Evolutionary conservation across 2,329 filamentous ascomycete genomes (phyloP).

Genomic region (Emmonsiellopsis sp.): DNA sequence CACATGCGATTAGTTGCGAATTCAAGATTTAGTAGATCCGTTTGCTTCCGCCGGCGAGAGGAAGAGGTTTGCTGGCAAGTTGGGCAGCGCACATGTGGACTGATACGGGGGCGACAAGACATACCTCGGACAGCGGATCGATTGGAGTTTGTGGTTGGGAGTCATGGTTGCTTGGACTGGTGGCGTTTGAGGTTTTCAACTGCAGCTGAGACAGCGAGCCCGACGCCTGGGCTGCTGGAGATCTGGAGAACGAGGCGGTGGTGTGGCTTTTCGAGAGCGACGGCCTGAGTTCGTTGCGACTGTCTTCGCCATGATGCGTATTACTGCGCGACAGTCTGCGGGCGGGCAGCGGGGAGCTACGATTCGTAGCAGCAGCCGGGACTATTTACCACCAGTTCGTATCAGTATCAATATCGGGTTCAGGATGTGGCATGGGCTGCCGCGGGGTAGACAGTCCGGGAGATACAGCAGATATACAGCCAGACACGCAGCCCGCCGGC

Average conservation of each 20-base stretch:
- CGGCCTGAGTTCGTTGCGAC: background rate
- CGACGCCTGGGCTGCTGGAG: background rate
- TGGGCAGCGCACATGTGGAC: constrained; percentile 5
- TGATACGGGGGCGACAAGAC: constrained; percentile 13
- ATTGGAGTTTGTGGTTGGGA: constrained; percentile 27
- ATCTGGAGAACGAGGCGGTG: background rate
- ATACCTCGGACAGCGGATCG: constrained; percentile 60
- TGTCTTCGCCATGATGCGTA: background rate
- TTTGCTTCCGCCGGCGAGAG: background rate
- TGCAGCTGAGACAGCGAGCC: background rate
- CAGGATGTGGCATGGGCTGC: background rate
- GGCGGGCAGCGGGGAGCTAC: background rate
- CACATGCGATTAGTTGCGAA: background rate
- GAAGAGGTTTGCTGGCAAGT: constrained; percentile 4
- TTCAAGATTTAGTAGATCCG: background rate
- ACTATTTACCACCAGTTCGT: background rate
- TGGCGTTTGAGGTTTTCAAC: background rate
- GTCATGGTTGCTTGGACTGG: background rate
- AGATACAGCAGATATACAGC: background rate
- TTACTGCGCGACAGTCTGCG: background rate
- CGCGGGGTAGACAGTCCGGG: background rate
- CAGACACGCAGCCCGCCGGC: background rate
- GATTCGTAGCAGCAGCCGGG: background rate
- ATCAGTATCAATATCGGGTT: background rate
- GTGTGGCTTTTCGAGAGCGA: background rate